phyloP scores from a whole-genome alignment of 257 asterid species.

The Catharanthus roseus region DNA sequence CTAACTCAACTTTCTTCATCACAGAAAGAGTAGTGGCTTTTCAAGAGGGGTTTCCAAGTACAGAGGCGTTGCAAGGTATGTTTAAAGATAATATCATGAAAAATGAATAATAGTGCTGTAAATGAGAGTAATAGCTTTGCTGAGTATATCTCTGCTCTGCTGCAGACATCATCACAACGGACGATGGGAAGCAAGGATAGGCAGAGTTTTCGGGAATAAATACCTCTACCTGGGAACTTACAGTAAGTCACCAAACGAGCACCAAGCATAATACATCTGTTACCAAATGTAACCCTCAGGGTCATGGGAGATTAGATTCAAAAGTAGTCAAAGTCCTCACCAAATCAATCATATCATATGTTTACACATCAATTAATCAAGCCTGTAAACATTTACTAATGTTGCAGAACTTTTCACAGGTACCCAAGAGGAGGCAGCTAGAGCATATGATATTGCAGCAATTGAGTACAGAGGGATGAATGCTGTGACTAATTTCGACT shows the following conservation, averaged over 20 bases:
- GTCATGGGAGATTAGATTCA: not conserved
- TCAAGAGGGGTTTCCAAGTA: conserved; percentile 84
- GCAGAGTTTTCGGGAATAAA: conserved; percentile 33
- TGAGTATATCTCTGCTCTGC: not conserved
- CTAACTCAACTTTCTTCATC: not conserved
- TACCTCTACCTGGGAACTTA: conserved; percentile 34
- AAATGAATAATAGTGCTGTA: not conserved
- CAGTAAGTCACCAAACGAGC: conserved; percentile 24
- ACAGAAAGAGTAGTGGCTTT: conserved; percentile 73
- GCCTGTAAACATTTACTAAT: not conserved
- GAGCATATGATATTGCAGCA: conserved; percentile 41
- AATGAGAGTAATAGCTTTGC: not conserved
- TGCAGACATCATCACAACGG: conserved; percentile 34
- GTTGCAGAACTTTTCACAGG: conserved; percentile 14
- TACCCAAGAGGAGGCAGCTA: conserved; percentile 44
- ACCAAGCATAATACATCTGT: not conserved
- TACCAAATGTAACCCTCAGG: not conserved
- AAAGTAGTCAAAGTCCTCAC: not conserved
- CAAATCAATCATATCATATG: not conserved
- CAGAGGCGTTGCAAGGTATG: conserved; percentile 87
- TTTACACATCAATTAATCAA: not conserved
- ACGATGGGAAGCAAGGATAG: conserved; percentile 36
- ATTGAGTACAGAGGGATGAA: conserved; percentile 41
- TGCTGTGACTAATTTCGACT: conserved; percentile 36
- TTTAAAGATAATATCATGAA: not conserved